Evolutionary conservation across 108 stramenopile species (phyloP).

Genomic region (Mediolabrus comicus): DNA sequence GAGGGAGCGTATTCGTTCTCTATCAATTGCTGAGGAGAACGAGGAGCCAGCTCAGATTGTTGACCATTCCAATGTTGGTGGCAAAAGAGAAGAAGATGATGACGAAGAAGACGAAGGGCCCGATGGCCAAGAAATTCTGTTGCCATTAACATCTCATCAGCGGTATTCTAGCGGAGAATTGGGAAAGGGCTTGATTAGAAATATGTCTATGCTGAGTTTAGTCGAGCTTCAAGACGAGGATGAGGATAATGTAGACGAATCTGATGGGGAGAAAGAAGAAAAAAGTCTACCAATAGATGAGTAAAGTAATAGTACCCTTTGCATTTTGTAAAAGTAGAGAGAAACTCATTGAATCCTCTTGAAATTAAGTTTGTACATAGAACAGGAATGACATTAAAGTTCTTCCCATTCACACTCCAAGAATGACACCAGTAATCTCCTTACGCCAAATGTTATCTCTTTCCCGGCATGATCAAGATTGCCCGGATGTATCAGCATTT

Average conservation of each 20-base stretch:
- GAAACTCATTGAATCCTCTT: no score
- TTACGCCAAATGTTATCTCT: conserved; percentile 36
- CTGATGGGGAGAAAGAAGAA: no score
- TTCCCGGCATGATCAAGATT: conserved; percentile 30
- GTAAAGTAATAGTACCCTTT: no score
- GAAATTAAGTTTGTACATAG: no score
- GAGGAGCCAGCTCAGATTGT: no score
- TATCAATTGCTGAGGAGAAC: not conserved
- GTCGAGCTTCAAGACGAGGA: not conserved
- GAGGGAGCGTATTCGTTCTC: not conserved
- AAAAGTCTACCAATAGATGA: no score
- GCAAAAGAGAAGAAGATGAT: not conserved
- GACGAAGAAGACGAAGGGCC: not conserved
- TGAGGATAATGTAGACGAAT: no score
- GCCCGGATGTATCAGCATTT: conserved; percentile 43
- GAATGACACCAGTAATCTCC: conserved; percentile 25
- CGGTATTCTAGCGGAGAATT: not conserved
- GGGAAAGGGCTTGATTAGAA: not conserved
- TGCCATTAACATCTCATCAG: not conserved
- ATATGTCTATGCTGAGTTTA: not conserved
- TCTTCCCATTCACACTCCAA: conserved; percentile 26
- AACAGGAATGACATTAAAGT: no score
- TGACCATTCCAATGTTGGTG: not conserved
- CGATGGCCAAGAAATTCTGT: no score
- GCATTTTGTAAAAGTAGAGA: no score